Conservation (phyloP, 202 grass and related monocot genomes). For the Carex sylvatica region DNA sequence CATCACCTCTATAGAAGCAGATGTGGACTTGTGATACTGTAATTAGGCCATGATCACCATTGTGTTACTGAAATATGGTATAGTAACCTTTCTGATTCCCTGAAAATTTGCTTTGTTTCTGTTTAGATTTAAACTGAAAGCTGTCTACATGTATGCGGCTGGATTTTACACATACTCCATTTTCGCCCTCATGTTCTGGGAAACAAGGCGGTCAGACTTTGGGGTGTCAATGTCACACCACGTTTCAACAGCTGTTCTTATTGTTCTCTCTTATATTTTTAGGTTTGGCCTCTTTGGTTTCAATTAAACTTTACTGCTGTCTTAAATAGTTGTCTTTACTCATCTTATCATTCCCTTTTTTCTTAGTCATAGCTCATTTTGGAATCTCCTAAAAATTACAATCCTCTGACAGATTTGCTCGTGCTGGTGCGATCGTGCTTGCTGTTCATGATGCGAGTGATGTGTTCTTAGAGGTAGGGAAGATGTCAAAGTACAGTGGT, state of each 20-base stretch:
- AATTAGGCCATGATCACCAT: not conserved
- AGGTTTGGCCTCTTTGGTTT: constrained; percentile 40
- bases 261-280: constrained; percentile 87
- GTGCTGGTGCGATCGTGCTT: constrained; percentile 74
- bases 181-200: constrained; percentile 91
- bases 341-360: constrained; percentile 13
- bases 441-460: constrained; percentile 91
- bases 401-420: constrained; percentile 55
- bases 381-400: constrained; percentile 6
- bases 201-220: constrained; percentile 79
- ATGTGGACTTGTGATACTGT: not conserved
- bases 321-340: not conserved
- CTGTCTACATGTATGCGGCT: constrained; percentile 87
- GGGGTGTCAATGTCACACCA: constrained; percentile 95
- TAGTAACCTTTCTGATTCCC: constrained; percentile 5
- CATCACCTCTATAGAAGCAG: not conserved
- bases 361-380: constrained; percentile 13
- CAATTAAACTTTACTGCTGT: not conserved
- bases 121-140: constrained; percentile 80
- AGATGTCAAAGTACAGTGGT: constrained; percentile 90
- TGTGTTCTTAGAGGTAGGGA: constrained; percentile 88
- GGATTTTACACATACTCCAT: constrained; percentile 99
- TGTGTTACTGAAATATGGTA: not conserved
- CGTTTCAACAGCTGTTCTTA: constrained; percentile 70
- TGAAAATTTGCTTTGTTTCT: constrained; percentile 32